Evolutionary conservation across 2,329 filamentous ascomycete genomes (phyloP).

Genomic region (Botrytis paeoniae): DNA sequence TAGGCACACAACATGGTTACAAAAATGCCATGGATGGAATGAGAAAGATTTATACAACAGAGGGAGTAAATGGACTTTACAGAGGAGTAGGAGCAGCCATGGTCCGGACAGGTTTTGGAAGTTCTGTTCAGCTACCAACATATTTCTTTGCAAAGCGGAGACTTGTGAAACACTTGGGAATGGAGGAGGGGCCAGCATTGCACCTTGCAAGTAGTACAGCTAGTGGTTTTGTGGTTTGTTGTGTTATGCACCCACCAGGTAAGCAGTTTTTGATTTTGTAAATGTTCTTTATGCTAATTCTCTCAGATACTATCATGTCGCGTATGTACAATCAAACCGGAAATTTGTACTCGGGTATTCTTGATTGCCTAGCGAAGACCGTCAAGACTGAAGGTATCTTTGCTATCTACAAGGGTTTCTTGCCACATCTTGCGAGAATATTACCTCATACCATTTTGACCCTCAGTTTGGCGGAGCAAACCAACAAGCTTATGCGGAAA

Average conservation of each 20-base stretch:
- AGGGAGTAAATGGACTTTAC: constrained; percentile 81
- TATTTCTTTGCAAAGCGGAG: constrained; percentile 97
- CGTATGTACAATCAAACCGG: constrained; percentile 98
- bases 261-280: constrained; percentile 36
- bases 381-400: constrained; percentile 86
- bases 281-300: constrained; percentile 12
- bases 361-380: constrained; percentile 90
- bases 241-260: constrained; percentile 96
- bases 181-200: constrained; percentile 86
- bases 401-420: constrained; percentile 96
- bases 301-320: constrained; percentile 89
- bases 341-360: constrained; percentile 89
- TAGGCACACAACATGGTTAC: constrained; percentile 96
- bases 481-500: constrained; percentile 84
- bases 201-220: constrained; percentile 85
- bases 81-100: constrained; percentile 89
- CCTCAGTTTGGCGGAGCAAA: constrained; percentile 91
- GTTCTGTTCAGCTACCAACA: constrained; percentile 91
- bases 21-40: constrained; percentile 81
- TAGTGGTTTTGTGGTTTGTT: constrained; percentile 94
- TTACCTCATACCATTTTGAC: constrained; percentile 94
- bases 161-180: constrained; percentile 75
- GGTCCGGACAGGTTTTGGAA: constrained; percentile 93
- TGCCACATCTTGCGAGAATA: constrained; percentile 90
- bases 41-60: constrained; percentile 69